Percentiles rank a stretch among this genome's conserved stretches.
phyloP scores from a whole-genome alignment of 306 rosid species.

The Cercis canadensis region DNA sequence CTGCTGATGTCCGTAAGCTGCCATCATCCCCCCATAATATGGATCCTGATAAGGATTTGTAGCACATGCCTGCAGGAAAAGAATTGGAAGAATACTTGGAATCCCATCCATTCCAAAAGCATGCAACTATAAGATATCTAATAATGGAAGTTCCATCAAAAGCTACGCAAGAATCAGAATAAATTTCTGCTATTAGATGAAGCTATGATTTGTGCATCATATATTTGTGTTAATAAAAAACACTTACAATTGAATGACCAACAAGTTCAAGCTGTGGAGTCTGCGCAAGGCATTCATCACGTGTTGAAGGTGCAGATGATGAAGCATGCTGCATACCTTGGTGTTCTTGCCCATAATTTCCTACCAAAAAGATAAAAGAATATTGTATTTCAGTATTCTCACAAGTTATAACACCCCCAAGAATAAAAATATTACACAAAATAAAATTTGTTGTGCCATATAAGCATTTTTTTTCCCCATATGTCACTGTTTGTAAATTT shows the following conservation, averaged over 20 bases:
- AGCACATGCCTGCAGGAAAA: constrained; percentile 84
- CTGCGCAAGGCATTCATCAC: constrained; percentile 59
- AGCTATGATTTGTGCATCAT: neutral
- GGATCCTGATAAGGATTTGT: constrained; percentile 92
- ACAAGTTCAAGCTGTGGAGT: constrained; percentile 89
- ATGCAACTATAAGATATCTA: constrained; percentile 27
- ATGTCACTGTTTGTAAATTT: constrained; percentile 1
- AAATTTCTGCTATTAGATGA: constrained; percentile 16
- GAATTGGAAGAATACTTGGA: constrained; percentile 40
- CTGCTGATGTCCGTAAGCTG: constrained; percentile 83
- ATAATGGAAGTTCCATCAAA: constrained; percentile 31
- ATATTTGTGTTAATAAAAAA: neutral
- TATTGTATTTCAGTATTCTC: constrained; percentile 21
- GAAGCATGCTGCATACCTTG: constrained; percentile 60
- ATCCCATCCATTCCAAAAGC: constrained; percentile 40
- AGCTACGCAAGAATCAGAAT: constrained; percentile 28
- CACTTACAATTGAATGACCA: constrained; percentile 92
- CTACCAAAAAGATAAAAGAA: constrained; percentile 34
- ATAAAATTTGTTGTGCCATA: constrained; percentile 4
- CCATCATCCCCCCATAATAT: constrained; percentile 84
- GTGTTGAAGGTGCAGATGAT: constrained; percentile 56
- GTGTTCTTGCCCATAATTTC: constrained; percentile 63
- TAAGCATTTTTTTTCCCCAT: constrained; percentile 10
- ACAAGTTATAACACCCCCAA: neutral
- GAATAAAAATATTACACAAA: neutral